A percentile compares a stretch with the other conserved stretches of the same genome.
Evolutionary conservation across 2,329 filamentous ascomycete genomes (phyloP).

Genomic region (Cercospora janseana): DNA sequence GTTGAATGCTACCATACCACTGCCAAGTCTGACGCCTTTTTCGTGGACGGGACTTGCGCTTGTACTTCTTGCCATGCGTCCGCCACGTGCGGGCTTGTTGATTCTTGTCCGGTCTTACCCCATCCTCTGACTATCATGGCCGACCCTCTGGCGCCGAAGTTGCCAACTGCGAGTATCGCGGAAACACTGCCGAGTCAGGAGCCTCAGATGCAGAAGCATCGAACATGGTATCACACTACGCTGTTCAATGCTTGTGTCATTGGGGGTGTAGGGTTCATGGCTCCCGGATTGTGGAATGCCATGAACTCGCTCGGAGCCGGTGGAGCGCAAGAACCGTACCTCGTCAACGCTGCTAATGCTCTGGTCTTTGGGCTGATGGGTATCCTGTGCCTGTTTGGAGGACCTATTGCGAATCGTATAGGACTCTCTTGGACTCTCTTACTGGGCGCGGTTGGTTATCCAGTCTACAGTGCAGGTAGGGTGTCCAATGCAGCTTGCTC

Average conservation of each 20-base stretch:
- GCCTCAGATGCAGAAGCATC: conserved; percentile 1
- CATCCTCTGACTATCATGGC: conserved; percentile 4
- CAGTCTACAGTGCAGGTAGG: conserved; percentile 44
- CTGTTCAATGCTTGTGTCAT: conserved; percentile 57
- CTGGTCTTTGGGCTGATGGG: conserved; percentile 51
- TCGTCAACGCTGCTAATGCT: conserved; percentile 55
- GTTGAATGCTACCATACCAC: conserved; percentile 12
- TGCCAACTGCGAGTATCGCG: conserved; percentile 10
- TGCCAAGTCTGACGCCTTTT: neutral
- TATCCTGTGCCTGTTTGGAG: conserved; percentile 50
- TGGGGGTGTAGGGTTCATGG: conserved; percentile 53
- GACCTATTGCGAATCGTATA: conserved; percentile 51
- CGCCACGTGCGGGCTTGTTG: neutral
- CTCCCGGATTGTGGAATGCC: conserved; percentile 55
- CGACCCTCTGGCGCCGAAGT: conserved; percentile 9
- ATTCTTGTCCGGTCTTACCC: neutral
- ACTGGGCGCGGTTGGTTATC: conserved; percentile 50
- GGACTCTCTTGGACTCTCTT: conserved; percentile 49
- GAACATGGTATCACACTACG: conserved; percentile 51
- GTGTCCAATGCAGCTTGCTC: no score
- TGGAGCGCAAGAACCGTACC: conserved; percentile 52
- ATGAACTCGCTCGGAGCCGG: conserved; percentile 56
- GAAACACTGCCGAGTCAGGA: conserved; percentile 14
- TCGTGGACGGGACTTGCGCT: conserved; percentile 6
- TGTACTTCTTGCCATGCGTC: conserved; percentile 6